Evolutionary conservation across 352 stramenopile genomes (phyloP).

Genomic region (Phytophthora podocarpi): DNA sequence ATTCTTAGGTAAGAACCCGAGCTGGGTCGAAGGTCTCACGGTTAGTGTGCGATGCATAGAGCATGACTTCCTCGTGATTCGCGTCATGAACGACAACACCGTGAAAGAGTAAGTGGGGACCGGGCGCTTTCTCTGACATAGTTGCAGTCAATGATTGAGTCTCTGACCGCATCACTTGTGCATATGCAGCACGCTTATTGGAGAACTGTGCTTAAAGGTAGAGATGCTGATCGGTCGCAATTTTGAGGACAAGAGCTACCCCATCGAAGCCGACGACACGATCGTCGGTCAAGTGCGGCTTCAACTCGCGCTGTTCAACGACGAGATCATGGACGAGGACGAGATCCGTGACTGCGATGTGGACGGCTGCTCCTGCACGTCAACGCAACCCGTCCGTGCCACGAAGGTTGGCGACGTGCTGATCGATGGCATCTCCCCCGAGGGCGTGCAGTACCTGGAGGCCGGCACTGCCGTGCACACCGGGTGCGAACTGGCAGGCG

Average conservation of each 20-base stretch:
- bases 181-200: slow-evolving; percentile 59
- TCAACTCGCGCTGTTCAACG: slow-evolving; percentile 80
- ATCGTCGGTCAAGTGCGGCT: slow-evolving; percentile 78
- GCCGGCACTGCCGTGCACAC: slow-evolving; percentile 69
- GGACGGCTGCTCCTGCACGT: slow-evolving; percentile 72
- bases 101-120: slow-evolving; percentile 61
- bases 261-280: slow-evolving; percentile 74
- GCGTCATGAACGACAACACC: slow-evolving; percentile 84
- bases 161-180: background rate
- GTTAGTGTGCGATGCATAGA: slow-evolving; percentile 75
- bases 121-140: background rate
- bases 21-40: slow-evolving; percentile 73
- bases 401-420: slow-evolving; percentile 79
- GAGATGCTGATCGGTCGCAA: slow-evolving; percentile 67
- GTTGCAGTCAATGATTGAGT: background rate
- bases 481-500: slow-evolving; percentile 61
- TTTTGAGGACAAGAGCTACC: slow-evolving; percentile 78
- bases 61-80: slow-evolving; percentile 79
- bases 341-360: slow-evolving; percentile 63
- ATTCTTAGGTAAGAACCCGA: slow-evolving; percentile 68
- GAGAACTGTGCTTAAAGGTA: slow-evolving; percentile 68
- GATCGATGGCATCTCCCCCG: slow-evolving; percentile 72
- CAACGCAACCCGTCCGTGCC: slow-evolving; percentile 50
- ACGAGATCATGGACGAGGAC: slow-evolving; percentile 74
- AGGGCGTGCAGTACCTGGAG: slow-evolving; percentile 75